These are phyloP conservation scores for Podospora australis DNA, from an alignment of 495 filamentous ascomycete genomes.

Conservation along the genomic window DNA sequence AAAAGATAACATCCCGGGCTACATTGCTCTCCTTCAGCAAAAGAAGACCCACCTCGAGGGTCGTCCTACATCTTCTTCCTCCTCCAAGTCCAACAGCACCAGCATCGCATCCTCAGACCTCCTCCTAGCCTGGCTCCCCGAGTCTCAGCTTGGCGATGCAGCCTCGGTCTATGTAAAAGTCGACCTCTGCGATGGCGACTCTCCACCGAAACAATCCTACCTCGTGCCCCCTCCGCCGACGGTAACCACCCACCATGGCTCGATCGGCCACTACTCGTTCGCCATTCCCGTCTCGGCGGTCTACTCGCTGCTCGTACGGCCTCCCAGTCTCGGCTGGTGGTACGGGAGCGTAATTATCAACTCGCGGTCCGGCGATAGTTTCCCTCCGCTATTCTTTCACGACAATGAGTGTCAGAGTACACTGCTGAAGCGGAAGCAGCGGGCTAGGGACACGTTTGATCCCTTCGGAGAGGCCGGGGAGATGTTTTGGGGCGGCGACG, in stretches of 20 bases:
- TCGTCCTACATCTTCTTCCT: slow-evolving; percentile 48
- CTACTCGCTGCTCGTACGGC: slow-evolving; percentile 82
- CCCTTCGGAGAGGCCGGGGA: slow-evolving; percentile 78
- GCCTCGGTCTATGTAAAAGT: slow-evolving; percentile 91
- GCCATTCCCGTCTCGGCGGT: slow-evolving; percentile 85
- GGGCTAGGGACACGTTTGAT: slow-evolving; percentile 76
- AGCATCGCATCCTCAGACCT: slow-evolving; percentile 56
- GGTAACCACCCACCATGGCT: slow-evolving; percentile 60
- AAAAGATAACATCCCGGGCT: slow-evolving; percentile 95
- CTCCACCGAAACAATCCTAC: slow-evolving; percentile 77
- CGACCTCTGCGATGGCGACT: slow-evolving; percentile 72
- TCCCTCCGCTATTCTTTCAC: slow-evolving; percentile 95
- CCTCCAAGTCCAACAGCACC: slow-evolving; percentile 32
- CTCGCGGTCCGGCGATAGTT: slow-evolving; percentile 78
- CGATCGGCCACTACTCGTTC: slow-evolving; percentile 82
- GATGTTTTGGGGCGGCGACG: slow-evolving; percentile 97
- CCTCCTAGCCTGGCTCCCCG: slow-evolving; percentile 88
- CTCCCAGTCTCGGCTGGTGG: slow-evolving; percentile 96
- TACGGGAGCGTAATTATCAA: slow-evolving; percentile 94
- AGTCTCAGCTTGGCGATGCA: slow-evolving; percentile 79
- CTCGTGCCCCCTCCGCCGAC: slow-evolving; percentile 89
- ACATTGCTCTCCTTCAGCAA: slow-evolving; percentile 89
- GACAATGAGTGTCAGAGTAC: slow-evolving; percentile 95
- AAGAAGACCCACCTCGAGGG: slow-evolving; percentile 48
- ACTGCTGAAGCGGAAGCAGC: slow-evolving; percentile 84